Percentiles rank a stretch among this genome's conserved stretches.
Conservation (phyloP, 768 basidiomycete species). For the Cubamyces lactineus region DNA sequence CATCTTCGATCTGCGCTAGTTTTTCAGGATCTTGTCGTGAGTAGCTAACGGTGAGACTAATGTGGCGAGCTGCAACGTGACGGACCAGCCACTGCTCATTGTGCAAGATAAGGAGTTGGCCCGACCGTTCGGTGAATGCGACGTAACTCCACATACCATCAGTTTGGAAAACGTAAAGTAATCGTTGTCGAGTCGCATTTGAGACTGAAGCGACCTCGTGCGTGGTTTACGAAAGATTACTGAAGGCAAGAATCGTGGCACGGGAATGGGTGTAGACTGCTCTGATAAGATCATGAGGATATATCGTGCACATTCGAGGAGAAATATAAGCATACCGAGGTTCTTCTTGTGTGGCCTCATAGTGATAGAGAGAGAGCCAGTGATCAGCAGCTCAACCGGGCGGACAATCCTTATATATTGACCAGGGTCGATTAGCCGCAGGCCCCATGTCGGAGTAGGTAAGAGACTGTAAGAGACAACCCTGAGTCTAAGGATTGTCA, state of each 20-base stretch:
- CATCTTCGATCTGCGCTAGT: background rate
- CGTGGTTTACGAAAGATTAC: background rate
- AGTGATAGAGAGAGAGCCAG: too few relatives aligned
- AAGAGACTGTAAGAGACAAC: too few relatives aligned
- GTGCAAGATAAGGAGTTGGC: background rate
- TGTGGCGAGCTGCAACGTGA: background rate
- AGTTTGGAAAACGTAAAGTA: background rate
- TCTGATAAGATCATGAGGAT: too few relatives aligned
- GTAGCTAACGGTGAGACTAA: background rate
- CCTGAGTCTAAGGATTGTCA: too few relatives aligned
- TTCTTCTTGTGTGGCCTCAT: too few relatives aligned
- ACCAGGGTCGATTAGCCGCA: too few relatives aligned
- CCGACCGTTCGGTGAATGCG: background rate
- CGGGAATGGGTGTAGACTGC: background rate
- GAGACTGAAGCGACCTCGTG: background rate
- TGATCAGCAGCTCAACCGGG: too few relatives aligned
- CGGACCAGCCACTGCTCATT: background rate
- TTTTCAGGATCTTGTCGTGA: background rate
- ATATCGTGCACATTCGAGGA: too few relatives aligned
- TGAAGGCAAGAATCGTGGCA: background rate
- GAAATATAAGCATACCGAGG: too few relatives aligned
- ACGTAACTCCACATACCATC: background rate
- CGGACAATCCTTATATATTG: too few relatives aligned
- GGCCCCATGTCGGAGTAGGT: too few relatives aligned
- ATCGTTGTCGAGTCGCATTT: slow-evolving; percentile 1